These are phyloP conservation scores for Didymellaceae sp. DNA, from an alignment of 2,329 filamentous ascomycete genomes.

Conservation along the genomic window DNA sequence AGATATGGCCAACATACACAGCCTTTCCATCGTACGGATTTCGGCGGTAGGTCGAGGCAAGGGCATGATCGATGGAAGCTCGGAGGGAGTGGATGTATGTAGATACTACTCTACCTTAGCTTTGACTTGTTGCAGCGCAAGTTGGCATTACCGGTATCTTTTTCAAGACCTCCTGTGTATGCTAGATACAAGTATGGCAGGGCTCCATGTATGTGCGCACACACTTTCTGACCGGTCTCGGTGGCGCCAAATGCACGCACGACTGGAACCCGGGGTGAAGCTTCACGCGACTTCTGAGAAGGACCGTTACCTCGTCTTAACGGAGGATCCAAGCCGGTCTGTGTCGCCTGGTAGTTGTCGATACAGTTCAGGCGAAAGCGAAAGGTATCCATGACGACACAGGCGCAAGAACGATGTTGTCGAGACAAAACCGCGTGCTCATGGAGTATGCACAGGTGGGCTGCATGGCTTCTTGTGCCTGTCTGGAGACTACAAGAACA, in stretches of 20 bases:
- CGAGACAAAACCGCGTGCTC: conserved; percentile 17
- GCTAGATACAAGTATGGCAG: conserved; percentile 96
- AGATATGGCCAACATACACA: conserved; percentile 86
- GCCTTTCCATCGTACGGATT: conserved; percentile 73
- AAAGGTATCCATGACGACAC: conserved; percentile 72
- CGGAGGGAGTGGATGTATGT: conserved; percentile 80
- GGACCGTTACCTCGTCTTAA: conserved; percentile 68
- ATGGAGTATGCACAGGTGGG: conserved; percentile 3
- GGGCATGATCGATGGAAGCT: conserved; percentile 86
- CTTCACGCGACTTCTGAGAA: conserved; percentile 59
- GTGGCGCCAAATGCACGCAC: conserved; percentile 92
- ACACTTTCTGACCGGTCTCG: conserved; percentile 93
- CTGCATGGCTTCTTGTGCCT: neutral
- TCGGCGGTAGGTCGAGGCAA: conserved; percentile 83
- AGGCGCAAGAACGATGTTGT: neutral
- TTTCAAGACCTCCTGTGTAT: conserved; percentile 73
- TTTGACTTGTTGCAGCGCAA: neutral
- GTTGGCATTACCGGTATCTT: conserved; percentile 67
- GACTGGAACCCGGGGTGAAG: conserved; percentile 78
- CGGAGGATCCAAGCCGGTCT: conserved; percentile 80
- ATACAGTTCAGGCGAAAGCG: conserved; percentile 93
- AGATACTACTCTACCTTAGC: conserved; percentile 62
- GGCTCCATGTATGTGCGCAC: conserved; percentile 92
- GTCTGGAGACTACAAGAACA: neutral
- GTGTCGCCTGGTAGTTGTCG: conserved; percentile 86